Base-by-base conservation (phyloP, 257 asterid species). In the Solanum neorickii region DNA sequence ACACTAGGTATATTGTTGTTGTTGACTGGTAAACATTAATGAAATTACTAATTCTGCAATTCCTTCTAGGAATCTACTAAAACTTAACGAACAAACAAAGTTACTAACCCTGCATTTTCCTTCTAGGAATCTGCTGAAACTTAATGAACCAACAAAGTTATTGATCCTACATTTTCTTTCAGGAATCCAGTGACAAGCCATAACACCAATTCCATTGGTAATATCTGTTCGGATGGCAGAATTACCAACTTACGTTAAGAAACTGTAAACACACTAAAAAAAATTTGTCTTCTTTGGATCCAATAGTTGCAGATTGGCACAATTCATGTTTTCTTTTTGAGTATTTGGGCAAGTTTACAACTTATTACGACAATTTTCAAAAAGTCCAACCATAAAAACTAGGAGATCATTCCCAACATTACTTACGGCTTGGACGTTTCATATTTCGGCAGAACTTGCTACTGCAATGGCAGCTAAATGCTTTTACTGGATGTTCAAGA, bases 401-500 rank as follows among this genome's bases (percentile, higher is more conserved):
- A 86, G 9, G 85, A 74, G 84, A 86, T 49, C 31, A 47, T 18
- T 49, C 15, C 68, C 35, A 82, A 41, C 20, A 47, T n/a, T 84
- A 91, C 98, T 94, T 92, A 97, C 98, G 94, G 62, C 88, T 87
- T 56, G 89, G 86, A 65, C 98, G 98, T 88, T 91, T 94, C 84
- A 94, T 92, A 91, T 92, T 94, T 89, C 99, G 92, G 92, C 99
- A 96, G 88, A 91, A 94, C 91, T 90, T 90, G 94, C 99, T 94
- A 89, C 98, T 94, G 87, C 99, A 96, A 52, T 89, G 92, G 90
- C 99, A 96, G 82, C 74, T 46, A 75, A 96, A 96, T 20, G 98
- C 96, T 93, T 95, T 94, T 14, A 94, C 89, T 23, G 98, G 99
- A 90, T 94, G 94, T 62, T 93, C 98, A 37, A 91, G 91, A 90